A percentile compares a stretch with the other conserved stretches of the same genome.
phyloP scores from a whole-genome alignment of 2,329 filamentous ascomycete species.

The Parastagonospora nodorum region DNA sequence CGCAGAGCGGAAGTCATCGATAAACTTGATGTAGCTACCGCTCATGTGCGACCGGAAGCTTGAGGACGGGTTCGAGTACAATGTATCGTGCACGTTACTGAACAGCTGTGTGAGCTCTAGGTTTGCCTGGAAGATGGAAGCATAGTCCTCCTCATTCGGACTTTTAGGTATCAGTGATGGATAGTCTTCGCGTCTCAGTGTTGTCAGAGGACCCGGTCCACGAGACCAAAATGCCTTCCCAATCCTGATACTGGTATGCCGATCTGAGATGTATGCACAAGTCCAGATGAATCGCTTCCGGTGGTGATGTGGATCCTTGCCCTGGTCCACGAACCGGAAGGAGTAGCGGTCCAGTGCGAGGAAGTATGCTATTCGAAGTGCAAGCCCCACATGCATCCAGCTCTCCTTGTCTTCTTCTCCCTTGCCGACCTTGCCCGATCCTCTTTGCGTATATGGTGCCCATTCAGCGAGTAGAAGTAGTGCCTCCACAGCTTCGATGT shows the following conservation, averaged over 20 bases:
- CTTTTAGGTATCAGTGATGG: constrained; percentile 65
- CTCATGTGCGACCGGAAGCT: constrained; percentile 72
- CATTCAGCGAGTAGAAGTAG: constrained; percentile 73
- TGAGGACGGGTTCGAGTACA: constrained; percentile 73
- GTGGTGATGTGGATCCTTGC: constrained; percentile 64
- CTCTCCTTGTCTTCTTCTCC: constrained; percentile 76
- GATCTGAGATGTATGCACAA: constrained; percentile 48
- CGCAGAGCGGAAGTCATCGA: constrained; percentile 72
- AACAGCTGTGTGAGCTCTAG: constrained; percentile 74
- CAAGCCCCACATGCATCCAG: constrained; percentile 78
- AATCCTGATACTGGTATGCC: constrained; percentile 68
- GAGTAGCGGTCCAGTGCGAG: constrained; percentile 72
- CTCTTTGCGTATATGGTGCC: constrained; percentile 69
- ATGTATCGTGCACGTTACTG: constrained; percentile 73
- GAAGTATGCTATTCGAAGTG: constrained; percentile 71
- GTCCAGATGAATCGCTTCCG: constrained; percentile 72
- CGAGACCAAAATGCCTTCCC: constrained; percentile 76
- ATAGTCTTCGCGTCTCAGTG: constrained; percentile 69
- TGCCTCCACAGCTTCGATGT: constrained; percentile 73
- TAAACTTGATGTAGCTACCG: constrained; percentile 75
- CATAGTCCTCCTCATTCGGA: constrained; percentile 68
- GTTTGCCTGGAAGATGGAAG: constrained; percentile 71
- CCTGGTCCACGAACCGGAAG: constrained; percentile 64
- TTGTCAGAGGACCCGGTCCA: constrained; percentile 69
- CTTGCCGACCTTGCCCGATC: constrained; percentile 67